phyloP scores from a whole-genome alignment of 225 moss, liverwort and hornwort genomes.

The Bryum argenteum region DNA sequence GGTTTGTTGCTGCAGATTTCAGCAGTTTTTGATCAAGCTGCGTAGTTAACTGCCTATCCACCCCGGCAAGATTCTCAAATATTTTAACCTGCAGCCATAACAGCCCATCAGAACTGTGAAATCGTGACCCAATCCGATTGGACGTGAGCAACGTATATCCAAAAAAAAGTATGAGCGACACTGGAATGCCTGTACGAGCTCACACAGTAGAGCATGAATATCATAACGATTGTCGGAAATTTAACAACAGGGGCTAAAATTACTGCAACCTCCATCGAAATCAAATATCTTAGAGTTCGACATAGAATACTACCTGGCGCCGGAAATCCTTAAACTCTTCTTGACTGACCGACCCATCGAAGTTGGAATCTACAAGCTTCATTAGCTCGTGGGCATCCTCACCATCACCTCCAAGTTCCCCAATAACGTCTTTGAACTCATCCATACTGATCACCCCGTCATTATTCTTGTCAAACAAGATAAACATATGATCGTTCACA shows the following conservation, averaged over 20 bases:
- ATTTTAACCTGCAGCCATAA: conserved; percentile 73
- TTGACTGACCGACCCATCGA: conserved; percentile 80
- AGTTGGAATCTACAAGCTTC: conserved; percentile 89
- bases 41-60: conserved; percentile 68
- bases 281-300: conserved; percentile 3
- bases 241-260: background rate
- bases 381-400: conserved; percentile 87
- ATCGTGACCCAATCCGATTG: background rate
- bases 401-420: conserved; percentile 81
- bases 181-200: background rate
- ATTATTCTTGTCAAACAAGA: conserved; percentile 88
- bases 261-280: background rate
- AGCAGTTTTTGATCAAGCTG: conserved; percentile 81
- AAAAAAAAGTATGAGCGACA: conserved; percentile 9
- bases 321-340: conserved; percentile 87
- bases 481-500: conserved; percentile 75
- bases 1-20: conserved; percentile 32
- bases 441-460: conserved; percentile 92
- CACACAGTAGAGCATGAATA: background rate
- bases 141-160: background rate
- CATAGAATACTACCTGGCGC: conserved; percentile 62
- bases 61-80: conserved; percentile 79
- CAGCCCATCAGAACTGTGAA: conserved; percentile 17
- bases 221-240: background rate
- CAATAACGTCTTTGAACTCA: conserved; percentile 88